Percentiles rank a stretch among this genome's conserved stretches.
Evolutionary conservation across 1,284 basidiomycete species (phyloP).

Genomic region (Mycena citricolor): DNA sequence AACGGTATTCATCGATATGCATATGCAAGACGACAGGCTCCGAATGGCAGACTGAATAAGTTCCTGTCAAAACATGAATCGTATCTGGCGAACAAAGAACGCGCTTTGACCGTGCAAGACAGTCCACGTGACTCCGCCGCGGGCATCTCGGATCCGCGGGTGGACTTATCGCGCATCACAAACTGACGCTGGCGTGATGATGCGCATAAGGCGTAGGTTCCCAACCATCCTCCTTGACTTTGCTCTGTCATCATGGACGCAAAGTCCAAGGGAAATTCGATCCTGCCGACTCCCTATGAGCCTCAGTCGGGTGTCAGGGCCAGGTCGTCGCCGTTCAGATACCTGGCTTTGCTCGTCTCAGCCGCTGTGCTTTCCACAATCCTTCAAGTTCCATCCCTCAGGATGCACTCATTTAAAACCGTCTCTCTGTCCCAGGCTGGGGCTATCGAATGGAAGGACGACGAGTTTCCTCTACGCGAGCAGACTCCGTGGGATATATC

Average conservation of each 20-base stretch:
- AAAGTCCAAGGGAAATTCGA: background rate
- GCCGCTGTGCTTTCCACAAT: slow-evolving; percentile 13
- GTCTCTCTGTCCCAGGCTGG: slow-evolving; percentile 1
- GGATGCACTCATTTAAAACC: slow-evolving; percentile 3
- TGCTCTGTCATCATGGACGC: slow-evolving; percentile 9
- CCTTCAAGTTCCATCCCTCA: slow-evolving; percentile 13
- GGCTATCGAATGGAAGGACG: slow-evolving; percentile 38
- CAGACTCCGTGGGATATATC: slow-evolving; percentile 75
- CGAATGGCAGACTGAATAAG: background rate
- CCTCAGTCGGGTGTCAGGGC: background rate
- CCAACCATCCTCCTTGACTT: background rate
- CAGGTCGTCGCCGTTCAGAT: background rate
- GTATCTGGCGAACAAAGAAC: background rate
- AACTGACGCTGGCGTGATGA: background rate
- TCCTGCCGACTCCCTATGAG: background rate
- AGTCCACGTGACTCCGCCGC: too few relatives aligned
- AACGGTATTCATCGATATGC: background rate
- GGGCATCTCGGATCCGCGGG: background rate
- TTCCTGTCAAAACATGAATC: background rate
- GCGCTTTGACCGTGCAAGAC: too few relatives aligned
- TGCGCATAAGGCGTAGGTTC: background rate
- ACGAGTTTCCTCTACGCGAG: slow-evolving; percentile 63
- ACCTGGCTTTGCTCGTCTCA: slow-evolving; percentile 10
- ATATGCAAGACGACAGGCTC: background rate
- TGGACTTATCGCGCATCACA: background rate